phyloP scores from a whole-genome alignment of 371 early-diverging fungal species.

The Actinomortierella wolfii region DNA sequence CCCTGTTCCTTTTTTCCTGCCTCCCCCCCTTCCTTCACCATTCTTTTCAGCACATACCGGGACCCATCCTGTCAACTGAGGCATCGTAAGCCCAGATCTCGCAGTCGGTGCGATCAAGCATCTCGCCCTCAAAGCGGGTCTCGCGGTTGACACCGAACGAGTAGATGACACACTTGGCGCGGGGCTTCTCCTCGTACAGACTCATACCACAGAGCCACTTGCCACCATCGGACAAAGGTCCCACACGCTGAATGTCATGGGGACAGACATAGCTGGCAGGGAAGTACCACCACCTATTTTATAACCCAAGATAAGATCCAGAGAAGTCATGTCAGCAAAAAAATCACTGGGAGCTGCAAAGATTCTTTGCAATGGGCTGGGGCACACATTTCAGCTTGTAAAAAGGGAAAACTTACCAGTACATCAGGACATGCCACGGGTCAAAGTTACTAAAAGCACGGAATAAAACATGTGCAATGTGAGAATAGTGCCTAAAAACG shows the following conservation, averaged over 20 bases:
- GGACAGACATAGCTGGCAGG: constrained; percentile 35
- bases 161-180: constrained; percentile 39
- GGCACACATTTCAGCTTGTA: no score
- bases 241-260: constrained; percentile 39
- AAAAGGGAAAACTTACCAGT: constrained; percentile 1
- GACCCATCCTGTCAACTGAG: constrained; percentile 24
- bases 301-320: no score
- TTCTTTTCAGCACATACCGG: constrained; percentile 22
- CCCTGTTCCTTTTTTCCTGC: no score
- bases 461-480: not conserved
- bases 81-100: constrained; percentile 40
- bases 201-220: constrained; percentile 44
- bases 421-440: constrained; percentile 16
- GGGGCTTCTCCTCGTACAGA: constrained; percentile 32
- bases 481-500: not conserved
- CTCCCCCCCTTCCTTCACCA: no score
- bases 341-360: no score
- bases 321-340: no score
- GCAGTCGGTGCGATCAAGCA: constrained; percentile 36
- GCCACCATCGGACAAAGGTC: constrained; percentile 35
- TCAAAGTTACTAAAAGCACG: constrained; percentile 11
- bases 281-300: constrained; percentile 30
- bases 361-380: no score
- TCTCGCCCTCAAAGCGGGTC: constrained; percentile 43
- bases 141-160: constrained; percentile 42